A percentile compares a stretch with the other conserved stretches of the same genome.
Conservation (phyloP, 1,139 yeast species). For the Magnusiomyces paraingens region DNA sequence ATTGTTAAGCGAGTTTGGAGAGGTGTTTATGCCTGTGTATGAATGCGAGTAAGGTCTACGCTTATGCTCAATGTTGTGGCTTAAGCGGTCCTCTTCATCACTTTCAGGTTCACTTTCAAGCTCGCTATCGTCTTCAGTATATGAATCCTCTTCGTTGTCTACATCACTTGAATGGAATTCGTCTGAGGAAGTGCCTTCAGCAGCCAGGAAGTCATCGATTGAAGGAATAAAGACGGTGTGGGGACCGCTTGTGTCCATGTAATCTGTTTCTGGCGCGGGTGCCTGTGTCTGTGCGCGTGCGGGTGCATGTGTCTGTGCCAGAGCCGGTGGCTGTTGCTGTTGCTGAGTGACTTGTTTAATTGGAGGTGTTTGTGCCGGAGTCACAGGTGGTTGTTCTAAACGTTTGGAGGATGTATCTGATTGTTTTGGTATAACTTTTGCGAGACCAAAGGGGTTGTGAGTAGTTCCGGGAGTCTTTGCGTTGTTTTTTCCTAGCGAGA, state of each 20-base stretch:
- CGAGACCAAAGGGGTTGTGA: background rate
- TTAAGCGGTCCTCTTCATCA: slow-evolving; percentile 5
- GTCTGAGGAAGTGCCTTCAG: background rate
- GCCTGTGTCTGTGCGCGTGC: background rate
- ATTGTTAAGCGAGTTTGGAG: background rate
- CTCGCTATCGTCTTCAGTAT: background rate
- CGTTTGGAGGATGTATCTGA: too few relatives aligned
- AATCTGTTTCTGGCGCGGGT: slow-evolving; percentile 5
- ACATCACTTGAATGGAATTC: background rate
- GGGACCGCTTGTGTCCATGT: slow-evolving; percentile 21
- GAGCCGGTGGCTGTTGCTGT: background rate
- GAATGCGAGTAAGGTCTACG: background rate
- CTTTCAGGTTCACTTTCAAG: background rate
- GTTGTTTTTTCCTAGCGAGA: slow-evolving; percentile 4
- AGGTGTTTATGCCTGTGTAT: background rate
- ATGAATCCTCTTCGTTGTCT: background rate
- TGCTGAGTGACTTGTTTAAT: too few relatives aligned
- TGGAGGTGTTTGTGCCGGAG: too few relatives aligned
- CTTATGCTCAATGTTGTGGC: background rate
- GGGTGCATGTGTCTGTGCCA: background rate
- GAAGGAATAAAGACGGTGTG: slow-evolving; percentile 24
- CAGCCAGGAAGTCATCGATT: slow-evolving; percentile 21
- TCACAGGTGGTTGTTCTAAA: too few relatives aligned
- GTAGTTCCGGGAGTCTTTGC: background rate
- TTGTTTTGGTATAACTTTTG: too few relatives aligned